Evolutionary conservation across 495 filamentous ascomycete species (phyloP).

Genomic region (Cenococcum geophilum): DNA sequence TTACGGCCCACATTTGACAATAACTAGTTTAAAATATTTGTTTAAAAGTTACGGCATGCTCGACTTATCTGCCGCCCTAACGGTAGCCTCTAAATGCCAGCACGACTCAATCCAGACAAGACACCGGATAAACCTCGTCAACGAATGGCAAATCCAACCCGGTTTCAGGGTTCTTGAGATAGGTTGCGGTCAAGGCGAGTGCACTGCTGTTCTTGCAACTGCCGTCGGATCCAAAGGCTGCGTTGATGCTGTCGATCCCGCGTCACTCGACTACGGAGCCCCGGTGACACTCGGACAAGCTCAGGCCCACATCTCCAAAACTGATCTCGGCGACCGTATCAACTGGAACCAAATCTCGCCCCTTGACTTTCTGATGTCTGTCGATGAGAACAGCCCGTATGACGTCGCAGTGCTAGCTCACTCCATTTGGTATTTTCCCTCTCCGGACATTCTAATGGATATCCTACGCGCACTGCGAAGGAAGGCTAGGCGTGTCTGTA

Average conservation of each 20-base stretch:
- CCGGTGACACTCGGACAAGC: constrained; percentile 40
- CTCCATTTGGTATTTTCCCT: constrained; percentile 48
- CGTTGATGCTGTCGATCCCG: constrained; percentile 48
- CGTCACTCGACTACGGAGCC: constrained; percentile 44
- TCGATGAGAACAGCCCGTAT: constrained; percentile 31
- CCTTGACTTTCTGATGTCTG: constrained; percentile 26
- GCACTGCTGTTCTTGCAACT: constrained; percentile 44
- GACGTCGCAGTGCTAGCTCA: constrained; percentile 46
- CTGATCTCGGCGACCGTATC: constrained; percentile 39
- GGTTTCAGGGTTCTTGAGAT: constrained; percentile 47
- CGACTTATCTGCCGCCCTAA: background rate
- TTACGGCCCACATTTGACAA: no score
- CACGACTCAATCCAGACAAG: constrained; percentile 40
- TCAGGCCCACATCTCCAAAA: constrained; percentile 36
- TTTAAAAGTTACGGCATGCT: background rate
- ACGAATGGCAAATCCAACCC: constrained; percentile 37
- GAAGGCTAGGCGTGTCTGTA: constrained; percentile 34
- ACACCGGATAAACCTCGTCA: constrained; percentile 43
- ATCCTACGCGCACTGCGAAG: constrained; percentile 39
- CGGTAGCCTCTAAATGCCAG: background rate
- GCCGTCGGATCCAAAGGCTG: constrained; percentile 42
- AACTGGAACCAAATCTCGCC: constrained; percentile 40
- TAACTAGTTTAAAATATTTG: no score
- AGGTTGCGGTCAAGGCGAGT: constrained; percentile 52
- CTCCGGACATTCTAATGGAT: constrained; percentile 27